phyloP scores from a whole-genome alignment of 352 stramenopile genomes.

The Pythium apleroticum region DNA sequence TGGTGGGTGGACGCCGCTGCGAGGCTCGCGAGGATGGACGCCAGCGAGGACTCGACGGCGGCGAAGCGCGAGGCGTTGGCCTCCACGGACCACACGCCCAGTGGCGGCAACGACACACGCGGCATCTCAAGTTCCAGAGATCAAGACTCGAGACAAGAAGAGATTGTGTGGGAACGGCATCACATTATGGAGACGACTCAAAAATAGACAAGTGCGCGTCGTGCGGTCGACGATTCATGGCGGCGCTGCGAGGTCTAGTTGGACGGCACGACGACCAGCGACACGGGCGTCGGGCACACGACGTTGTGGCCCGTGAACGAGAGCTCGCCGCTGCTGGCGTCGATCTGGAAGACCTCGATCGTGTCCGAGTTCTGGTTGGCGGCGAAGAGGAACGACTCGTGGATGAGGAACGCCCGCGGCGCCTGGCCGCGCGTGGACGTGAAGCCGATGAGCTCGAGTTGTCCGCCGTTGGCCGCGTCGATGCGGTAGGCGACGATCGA shows the following conservation, averaged over 20 bases:
- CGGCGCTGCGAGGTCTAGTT: constrained; percentile 2
- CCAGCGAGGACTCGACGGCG: constrained; percentile 23
- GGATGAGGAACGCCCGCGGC: constrained; percentile 41
- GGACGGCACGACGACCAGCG: constrained; percentile 26
- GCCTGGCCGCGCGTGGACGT: constrained; percentile 32
- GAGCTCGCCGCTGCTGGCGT: constrained; percentile 33
- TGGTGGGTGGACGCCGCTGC: constrained; percentile 24
- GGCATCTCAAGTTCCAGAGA: constrained; percentile 5
- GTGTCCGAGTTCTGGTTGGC: constrained; percentile 54
- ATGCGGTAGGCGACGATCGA: constrained; percentile 38
- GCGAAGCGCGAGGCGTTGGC: constrained; percentile 40
- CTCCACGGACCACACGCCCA: constrained; percentile 48
- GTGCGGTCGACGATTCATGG: not conserved
- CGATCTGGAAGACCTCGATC: constrained; percentile 46
- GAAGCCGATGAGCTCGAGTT: constrained; percentile 31
- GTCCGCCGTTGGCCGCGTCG: constrained; percentile 15
- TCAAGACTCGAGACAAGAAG: not conserved
- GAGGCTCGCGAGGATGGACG: constrained; percentile 16
- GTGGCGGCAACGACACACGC: not conserved
- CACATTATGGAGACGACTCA: constrained; percentile 8
- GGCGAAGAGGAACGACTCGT: constrained; percentile 32
- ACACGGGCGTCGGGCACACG: constrained; percentile 41
- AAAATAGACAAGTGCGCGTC: constrained; percentile 3
- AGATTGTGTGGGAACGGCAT: not conserved
- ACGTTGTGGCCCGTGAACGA: constrained; percentile 34